phyloP scores from a whole-genome alignment of 2,329 filamentous ascomycete genomes.

The Hypoxylon sp. region DNA sequence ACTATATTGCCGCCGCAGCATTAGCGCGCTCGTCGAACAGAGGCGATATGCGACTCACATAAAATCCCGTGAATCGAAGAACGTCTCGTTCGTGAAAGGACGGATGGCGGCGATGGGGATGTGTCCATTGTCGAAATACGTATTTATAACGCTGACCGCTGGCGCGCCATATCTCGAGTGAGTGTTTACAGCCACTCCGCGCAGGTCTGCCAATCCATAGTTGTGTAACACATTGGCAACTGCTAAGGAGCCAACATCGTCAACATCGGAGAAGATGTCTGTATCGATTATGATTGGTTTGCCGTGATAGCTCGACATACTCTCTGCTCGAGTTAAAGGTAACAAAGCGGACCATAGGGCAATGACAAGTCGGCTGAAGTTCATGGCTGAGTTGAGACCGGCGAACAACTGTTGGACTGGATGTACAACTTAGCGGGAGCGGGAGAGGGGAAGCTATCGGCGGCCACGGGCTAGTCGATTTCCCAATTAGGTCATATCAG shows the following conservation, averaged over 20 bases:
- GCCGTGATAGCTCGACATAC: not conserved
- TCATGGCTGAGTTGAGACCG: constrained; percentile 13
- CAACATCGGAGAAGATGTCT: constrained; percentile 44
- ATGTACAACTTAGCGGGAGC: not conserved
- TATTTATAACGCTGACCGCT: constrained; percentile 59
- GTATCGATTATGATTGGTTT: constrained; percentile 44
- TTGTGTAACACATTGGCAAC: constrained; percentile 42
- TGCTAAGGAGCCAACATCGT: constrained; percentile 41
- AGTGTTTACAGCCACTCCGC: constrained; percentile 39
- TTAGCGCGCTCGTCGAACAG: constrained; percentile 4
- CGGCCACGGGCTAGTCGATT: not conserved
- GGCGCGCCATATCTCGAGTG: constrained; percentile 43
- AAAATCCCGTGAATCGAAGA: constrained; percentile 60
- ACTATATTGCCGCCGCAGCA: constrained; percentile 7
- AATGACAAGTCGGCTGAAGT: not conserved
- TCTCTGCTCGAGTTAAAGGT: not conserved
- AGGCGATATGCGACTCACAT: constrained; percentile 29
- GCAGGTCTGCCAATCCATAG: constrained; percentile 36
- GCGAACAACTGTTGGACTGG: not conserved
- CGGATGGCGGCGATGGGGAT: constrained; percentile 58
- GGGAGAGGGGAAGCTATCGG: constrained; percentile 7
- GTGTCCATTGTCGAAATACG: constrained; percentile 57
- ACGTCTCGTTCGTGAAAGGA: constrained; percentile 60
- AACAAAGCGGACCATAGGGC: constrained; percentile 3
- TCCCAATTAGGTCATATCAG: not conserved